Evolutionary conservation across 2,329 filamentous ascomycete genomes (phyloP).

Genomic region (Acarospora socialis): DNA sequence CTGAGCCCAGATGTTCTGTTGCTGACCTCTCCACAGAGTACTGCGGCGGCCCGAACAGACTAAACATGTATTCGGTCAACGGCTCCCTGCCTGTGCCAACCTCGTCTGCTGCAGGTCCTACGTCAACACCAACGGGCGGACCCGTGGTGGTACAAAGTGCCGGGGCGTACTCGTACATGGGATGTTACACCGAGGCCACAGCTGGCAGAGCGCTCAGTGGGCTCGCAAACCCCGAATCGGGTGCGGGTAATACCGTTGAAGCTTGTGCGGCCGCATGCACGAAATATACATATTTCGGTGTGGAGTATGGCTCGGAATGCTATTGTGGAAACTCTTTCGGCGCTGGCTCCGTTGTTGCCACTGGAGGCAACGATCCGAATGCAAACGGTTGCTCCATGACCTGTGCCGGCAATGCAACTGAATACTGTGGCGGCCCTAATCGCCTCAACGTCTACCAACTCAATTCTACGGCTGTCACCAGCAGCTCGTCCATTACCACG

Average conservation of each 20-base stretch:
- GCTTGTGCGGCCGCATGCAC: constrained; percentile 12
- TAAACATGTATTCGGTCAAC: constrained; percentile 9
- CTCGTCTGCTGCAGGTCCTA: constrained; percentile 12
- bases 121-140: constrained; percentile 10
- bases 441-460: constrained; percentile 9
- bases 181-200: constrained; percentile 14
- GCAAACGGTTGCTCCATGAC: constrained; percentile 6
- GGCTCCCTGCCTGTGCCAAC: constrained; percentile 7
- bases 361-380: too few species aligned
- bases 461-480: not conserved
- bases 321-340: constrained; percentile 19
- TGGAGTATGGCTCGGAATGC: constrained; percentile 27
- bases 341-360: constrained; percentile 13
- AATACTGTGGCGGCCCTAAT: constrained; percentile 8
- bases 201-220: constrained; percentile 8
- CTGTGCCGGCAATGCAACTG: constrained; percentile 6
- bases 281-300: constrained; percentile 23
- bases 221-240: constrained; percentile 1
- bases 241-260: constrained; percentile 6
- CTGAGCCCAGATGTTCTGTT: not conserved
- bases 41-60: constrained; percentile 10
- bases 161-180: constrained; percentile 12
- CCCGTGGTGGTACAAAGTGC: constrained; percentile 8
- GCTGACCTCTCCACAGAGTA: too few species aligned
- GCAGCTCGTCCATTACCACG: not conserved